These are phyloP conservation scores for Blepharisma japonicum DNA, from an alignment of 73 alveolate genomes.

Conservation along the genomic window DNA sequence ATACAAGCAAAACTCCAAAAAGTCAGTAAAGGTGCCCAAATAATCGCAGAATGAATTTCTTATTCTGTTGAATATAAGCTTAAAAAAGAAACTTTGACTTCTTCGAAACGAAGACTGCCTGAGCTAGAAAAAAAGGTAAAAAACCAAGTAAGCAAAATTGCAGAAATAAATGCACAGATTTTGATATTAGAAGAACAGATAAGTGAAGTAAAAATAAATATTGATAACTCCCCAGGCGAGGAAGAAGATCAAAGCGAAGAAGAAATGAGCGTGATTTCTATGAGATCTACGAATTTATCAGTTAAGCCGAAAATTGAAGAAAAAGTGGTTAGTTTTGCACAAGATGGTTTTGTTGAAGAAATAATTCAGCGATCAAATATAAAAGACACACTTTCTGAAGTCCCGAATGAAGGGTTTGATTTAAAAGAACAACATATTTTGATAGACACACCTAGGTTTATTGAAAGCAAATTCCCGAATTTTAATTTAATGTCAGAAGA, in stretches of 20 bases:
- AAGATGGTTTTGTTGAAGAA: no score
- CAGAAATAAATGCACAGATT: constrained; percentile 10
- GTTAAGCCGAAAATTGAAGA: no score
- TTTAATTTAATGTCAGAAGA: constrained; percentile 14
- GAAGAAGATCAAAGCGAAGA: background rate
- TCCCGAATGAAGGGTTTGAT: constrained; percentile 19
- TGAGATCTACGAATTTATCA: background rate
- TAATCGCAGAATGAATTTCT: background rate
- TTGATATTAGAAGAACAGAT: background rate
- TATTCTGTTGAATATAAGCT: constrained; percentile 16
- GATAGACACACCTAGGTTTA: background rate
- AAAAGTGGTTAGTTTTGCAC: no score
- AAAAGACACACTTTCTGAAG: background rate
- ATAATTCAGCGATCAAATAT: no score
- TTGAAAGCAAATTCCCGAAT: background rate
- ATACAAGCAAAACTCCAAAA: constrained; percentile 17
- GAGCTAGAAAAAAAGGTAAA: constrained; percentile 1
- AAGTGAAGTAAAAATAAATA: background rate
- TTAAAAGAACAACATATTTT: background rate
- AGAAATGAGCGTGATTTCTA: background rate
- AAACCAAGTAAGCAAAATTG: background rate
- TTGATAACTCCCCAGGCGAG: background rate
- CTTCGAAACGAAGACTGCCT: background rate
- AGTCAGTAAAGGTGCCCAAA: background rate
- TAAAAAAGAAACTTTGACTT: background rate